Evolutionary conservation across 1,139 yeast species (phyloP).

Genomic region (Saccharomyces uvarum): DNA sequence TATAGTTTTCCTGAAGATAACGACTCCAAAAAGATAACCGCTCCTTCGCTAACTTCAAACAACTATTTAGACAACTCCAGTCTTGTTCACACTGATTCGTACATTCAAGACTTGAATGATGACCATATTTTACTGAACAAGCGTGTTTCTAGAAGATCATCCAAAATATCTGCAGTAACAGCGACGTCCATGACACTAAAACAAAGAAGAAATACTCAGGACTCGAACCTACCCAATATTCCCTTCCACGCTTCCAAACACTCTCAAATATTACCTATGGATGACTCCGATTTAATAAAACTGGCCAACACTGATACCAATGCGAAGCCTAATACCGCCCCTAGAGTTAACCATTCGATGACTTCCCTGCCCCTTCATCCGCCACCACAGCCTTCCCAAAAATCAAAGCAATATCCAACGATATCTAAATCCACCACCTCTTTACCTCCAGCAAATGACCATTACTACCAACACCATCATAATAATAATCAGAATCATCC

Average conservation of each 20-base stretch:
- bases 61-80: constrained; percentile 4
- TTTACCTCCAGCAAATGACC: constrained; percentile 10
- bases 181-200: not conserved
- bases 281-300: constrained; percentile 8
- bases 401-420: constrained; percentile 1
- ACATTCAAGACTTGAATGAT: constrained; percentile 21
- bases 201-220: constrained; percentile 13
- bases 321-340: constrained; percentile 3
- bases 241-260: constrained; percentile 30
- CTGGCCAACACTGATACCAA: constrained; percentile 6
- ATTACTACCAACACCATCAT: not conserved
- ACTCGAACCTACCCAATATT: constrained; percentile 16
- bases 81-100: constrained; percentile 24
- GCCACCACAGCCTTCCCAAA: constrained; percentile 2
- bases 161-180: constrained; percentile 3
- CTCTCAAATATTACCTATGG: constrained; percentile 27
- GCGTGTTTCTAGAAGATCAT: constrained; percentile 16
- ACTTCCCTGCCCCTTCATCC: constrained; percentile 13
- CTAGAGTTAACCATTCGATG: constrained; percentile 11
- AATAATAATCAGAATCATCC: not conserved
- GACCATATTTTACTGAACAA: constrained; percentile 19
- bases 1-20: not conserved
- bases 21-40: not conserved
- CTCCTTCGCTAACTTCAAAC: not conserved
- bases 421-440: constrained; percentile 12